Evolutionary conservation across 2,329 filamentous ascomycete species (phyloP).

Genomic region (Trichothecium sympodiale): DNA sequence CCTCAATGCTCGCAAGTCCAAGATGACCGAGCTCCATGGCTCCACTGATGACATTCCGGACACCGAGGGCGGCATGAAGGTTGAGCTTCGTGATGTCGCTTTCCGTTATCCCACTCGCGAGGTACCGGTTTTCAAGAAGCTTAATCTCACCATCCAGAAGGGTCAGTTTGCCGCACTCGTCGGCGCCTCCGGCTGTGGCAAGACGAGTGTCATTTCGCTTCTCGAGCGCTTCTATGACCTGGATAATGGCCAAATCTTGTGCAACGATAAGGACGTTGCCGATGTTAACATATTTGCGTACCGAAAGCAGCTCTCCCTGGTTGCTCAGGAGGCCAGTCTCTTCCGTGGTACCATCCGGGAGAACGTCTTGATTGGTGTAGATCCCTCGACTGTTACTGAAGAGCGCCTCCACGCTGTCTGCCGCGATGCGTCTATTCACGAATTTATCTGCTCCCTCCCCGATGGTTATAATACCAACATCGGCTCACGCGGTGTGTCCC

Average conservation of each 20-base stretch:
- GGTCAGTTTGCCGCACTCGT: constrained; percentile 63
- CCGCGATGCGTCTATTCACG: constrained; percentile 55
- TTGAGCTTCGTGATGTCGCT: constrained; percentile 44
- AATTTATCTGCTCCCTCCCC: constrained; percentile 58
- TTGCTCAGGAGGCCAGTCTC: constrained; percentile 64
- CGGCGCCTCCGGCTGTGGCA: constrained; percentile 59
- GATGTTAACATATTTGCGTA: constrained; percentile 50
- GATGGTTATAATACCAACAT: constrained; percentile 58
- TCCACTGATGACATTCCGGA: constrained; percentile 26
- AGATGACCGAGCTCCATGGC: constrained; percentile 21
- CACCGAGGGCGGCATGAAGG: constrained; percentile 37
- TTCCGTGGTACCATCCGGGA: constrained; percentile 61
- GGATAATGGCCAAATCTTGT: constrained; percentile 50
- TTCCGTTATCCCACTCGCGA: constrained; percentile 51
- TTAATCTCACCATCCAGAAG: constrained; percentile 54
- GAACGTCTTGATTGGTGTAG: constrained; percentile 57
- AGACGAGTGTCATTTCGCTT: constrained; percentile 59
- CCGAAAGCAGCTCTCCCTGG: constrained; percentile 54
- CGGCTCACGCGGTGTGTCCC: constrained; percentile 53
- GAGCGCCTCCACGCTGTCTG: constrained; percentile 41
- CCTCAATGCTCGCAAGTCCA: constrained; percentile 35
- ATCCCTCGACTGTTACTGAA: constrained; percentile 38
- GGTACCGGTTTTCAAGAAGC: constrained; percentile 43
- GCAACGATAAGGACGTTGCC: constrained; percentile 50
- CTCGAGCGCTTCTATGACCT: constrained; percentile 62